Base-by-base conservation (phyloP, 2,329 filamentous ascomycete species). In the Xylaria sp. region DNA sequence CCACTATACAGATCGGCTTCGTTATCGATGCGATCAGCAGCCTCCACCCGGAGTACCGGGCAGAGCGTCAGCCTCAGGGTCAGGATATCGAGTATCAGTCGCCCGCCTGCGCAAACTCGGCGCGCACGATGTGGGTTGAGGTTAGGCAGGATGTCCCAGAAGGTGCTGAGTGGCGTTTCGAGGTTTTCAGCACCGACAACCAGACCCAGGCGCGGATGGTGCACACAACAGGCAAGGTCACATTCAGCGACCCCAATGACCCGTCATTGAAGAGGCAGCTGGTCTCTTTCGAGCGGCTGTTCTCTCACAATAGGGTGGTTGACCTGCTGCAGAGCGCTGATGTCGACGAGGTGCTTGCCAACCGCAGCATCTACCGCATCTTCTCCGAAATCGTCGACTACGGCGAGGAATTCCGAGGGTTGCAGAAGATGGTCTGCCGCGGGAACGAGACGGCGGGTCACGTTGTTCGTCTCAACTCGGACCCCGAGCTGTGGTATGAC, bases 361-460 rank as follows among this genome's bases (percentile, higher is more conserved):
- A 69, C 2, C 65, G 67, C 4, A 72, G 66, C 55, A 67, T 78
- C 13, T 78, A 78, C 61, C 60, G 63, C 5, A 61, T 66, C 0
- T 74, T 78, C 50, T 47, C 56, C 1, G 60, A 67, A 3, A 64
- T 76, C 4, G 70, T 76, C 17, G 65, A 72, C 52, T 76, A 73
- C 50, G 61, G 57, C 2, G 59, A 66, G 1, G 24, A 62, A 8
- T 77, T 70, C 55, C 67, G 60, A 1, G 71, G 73, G 1, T 51
- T 76, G 1, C 59, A 57, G n/a, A 65, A 64, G 17, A 52, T 76
- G 1, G 69, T 69, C 1, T 63, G 64, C 6, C 42, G 51, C 7
- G 65, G 62, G 1, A 60, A 56, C 18, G 63, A 70, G 40, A 66
- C 65, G 1, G 71, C 72, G 1, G 72, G 70, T 2, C 45, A 56